These are phyloP conservation scores for Sporothrix euskadiensis DNA, from an alignment of 2,329 filamentous ascomycete species.

Conservation along the genomic window DNA sequence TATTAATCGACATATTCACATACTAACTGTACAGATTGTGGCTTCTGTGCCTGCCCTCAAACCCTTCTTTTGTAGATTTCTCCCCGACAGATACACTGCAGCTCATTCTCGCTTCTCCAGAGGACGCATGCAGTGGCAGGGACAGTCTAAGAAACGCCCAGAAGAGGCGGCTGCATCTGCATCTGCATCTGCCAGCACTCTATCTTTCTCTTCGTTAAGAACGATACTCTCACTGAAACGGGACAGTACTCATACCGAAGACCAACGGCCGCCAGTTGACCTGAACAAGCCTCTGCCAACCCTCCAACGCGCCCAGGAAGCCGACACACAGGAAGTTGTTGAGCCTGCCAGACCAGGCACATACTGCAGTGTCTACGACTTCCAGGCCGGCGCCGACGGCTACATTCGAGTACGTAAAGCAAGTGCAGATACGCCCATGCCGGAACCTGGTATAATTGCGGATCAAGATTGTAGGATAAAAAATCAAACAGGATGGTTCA, in stretches of 20 bases:
- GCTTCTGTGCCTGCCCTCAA: background rate
- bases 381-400: background rate
- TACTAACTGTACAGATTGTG: background rate
- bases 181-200: background rate
- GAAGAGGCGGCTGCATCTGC: background rate
- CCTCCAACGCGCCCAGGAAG: background rate
- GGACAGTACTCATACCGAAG: background rate
- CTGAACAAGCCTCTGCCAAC: background rate
- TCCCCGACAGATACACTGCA: background rate
- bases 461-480: background rate
- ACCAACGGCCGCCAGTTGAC: background rate
- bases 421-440: background rate
- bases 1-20: too few species aligned
- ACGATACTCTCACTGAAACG: background rate
- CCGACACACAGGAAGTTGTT: background rate
- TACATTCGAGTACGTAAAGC: constrained; percentile 8
- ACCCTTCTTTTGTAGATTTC: constrained; percentile 5
- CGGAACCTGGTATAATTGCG: background rate
- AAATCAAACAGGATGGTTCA: background rate
- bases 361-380: background rate
- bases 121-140: background rate
- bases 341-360: background rate
- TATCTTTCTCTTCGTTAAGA: background rate
- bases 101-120: background rate
- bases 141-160: background rate